Percentiles rank a stretch among this genome's conserved stretches.
phyloP scores from a whole-genome alignment of 2,329 filamentous ascomycete genomes.

The Dendryphion nanum region DNA sequence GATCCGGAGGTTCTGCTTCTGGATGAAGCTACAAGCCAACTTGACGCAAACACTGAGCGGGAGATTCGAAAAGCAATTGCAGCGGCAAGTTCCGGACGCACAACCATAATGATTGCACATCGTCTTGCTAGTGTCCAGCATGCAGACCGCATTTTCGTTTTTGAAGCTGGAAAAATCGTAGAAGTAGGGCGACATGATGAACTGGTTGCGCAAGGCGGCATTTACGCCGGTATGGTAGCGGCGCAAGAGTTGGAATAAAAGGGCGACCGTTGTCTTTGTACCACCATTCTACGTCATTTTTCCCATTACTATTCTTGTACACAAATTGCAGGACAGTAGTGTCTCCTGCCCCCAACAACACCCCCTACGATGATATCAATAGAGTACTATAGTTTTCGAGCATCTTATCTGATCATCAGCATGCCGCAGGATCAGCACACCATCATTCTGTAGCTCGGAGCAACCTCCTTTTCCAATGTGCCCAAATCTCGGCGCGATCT shows the following conservation, averaged over 20 bases:
- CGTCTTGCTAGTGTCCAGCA: constrained; percentile 75
- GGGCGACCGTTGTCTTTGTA: too few species aligned
- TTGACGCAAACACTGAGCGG: constrained; percentile 47
- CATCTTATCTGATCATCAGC: too few species aligned
- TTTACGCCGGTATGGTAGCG: constrained; percentile 37
- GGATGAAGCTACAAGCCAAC: constrained; percentile 48
- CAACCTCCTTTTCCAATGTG: too few species aligned
- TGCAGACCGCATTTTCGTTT: constrained; percentile 76
- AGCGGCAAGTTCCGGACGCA: constrained; percentile 43
- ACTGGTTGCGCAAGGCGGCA: constrained; percentile 45
- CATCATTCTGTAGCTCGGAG: too few species aligned
- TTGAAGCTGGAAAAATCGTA: constrained; percentile 63
- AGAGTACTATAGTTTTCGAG: too few species aligned
- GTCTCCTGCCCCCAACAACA: too few species aligned
- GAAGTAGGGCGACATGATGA: constrained; percentile 63
- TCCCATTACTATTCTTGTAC: too few species aligned
- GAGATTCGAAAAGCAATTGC: constrained; percentile 44
- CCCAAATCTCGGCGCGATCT: too few species aligned
- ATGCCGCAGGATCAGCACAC: too few species aligned
- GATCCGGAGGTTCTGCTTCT: constrained; percentile 47
- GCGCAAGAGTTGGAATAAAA: constrained; percentile 33
- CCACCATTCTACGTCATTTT: too few species aligned
- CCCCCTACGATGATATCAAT: too few species aligned
- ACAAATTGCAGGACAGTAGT: too few species aligned
- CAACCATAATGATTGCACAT: constrained; percentile 76